Conservation (phyloP, 2,329 filamentous ascomycete species). For the Pleoardoris graminearum region DNA sequence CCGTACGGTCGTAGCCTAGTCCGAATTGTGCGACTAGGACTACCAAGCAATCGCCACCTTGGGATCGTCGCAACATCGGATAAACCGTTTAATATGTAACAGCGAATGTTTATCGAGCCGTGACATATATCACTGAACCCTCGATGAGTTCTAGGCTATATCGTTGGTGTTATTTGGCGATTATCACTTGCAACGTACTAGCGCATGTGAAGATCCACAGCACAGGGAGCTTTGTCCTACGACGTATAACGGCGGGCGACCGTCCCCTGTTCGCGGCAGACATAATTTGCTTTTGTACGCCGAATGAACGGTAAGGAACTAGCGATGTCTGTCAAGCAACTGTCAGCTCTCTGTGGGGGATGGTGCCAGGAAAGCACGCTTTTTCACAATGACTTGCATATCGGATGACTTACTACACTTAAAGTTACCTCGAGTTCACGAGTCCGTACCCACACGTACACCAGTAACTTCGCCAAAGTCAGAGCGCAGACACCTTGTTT, state of each 20-base stretch:
- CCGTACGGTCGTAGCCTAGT: not conserved
- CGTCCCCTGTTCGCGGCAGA: not conserved
- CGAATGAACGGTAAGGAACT: not conserved
- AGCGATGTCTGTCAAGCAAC: not conserved
- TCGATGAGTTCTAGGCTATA: not conserved
- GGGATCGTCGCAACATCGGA: not conserved
- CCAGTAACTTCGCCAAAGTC: not conserved
- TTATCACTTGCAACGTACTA: not conserved
- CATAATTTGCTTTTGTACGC: not conserved
- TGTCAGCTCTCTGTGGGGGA: not conserved
- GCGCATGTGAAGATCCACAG: not conserved
- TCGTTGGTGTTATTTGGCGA: not conserved
- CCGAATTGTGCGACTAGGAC: slow-evolving; percentile 3
- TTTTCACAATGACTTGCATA: not conserved
- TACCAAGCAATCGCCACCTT: not conserved
- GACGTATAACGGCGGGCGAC: not conserved
- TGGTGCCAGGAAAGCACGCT: not conserved
- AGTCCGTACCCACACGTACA: not conserved
- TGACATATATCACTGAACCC: not conserved
- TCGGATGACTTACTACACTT: not conserved
- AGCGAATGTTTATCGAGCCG: not conserved
- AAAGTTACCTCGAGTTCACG: not conserved
- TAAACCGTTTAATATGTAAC: not conserved
- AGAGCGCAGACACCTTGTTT: not conserved
- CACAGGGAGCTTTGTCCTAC: not conserved